Percentiles rank a stretch among this genome's conserved stretches.
These are phyloP conservation scores for Trichosporon asahii DNA, from an alignment of 1,284 basidiomycete species.

Conservation along the genomic window DNA sequence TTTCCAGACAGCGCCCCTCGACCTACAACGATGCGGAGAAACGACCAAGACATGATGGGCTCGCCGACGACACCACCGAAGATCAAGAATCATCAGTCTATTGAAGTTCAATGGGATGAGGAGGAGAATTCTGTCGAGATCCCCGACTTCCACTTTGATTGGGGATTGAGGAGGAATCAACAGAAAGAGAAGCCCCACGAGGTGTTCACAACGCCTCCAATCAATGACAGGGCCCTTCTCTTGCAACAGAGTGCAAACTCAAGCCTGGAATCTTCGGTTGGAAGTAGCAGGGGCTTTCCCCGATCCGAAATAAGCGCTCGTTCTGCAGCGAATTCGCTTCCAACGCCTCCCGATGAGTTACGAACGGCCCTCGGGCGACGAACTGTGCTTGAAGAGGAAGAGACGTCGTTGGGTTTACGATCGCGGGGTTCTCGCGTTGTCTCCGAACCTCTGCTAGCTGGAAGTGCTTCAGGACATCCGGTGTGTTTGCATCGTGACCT, in stretches of 20 bases:
- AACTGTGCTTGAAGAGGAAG: not conserved
- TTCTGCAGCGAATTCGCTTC: not conserved
- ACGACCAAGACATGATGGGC: not conserved
- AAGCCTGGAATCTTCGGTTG: not conserved
- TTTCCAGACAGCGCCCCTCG: not conserved
- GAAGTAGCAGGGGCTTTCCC: not conserved
- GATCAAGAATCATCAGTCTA: not conserved
- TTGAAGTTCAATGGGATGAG: constrained; percentile 17
- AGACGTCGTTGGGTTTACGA: not conserved
- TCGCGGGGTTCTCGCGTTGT: not conserved
- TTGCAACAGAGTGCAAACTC: constrained; percentile 4
- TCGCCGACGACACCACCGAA: not conserved
- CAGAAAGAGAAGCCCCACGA: constrained; percentile 1
- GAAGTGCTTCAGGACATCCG: not conserved
- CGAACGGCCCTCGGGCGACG: not conserved
- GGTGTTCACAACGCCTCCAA: not conserved
- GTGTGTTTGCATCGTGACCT: not conserved
- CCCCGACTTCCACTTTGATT: constrained; percentile 46
- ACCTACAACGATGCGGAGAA: not conserved
- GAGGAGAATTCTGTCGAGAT: constrained; percentile 35
- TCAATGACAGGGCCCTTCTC: not conserved
- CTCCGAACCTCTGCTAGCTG: not conserved
- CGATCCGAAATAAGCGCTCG: not conserved
- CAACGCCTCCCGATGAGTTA: constrained; percentile 2
- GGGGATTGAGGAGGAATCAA: constrained; percentile 21